A percentile compares a stretch with the other conserved stretches of the same genome.
Evolutionary conservation across 163 green algal genomes (phyloP).

Genomic region (Chloromonas sp.): DNA sequence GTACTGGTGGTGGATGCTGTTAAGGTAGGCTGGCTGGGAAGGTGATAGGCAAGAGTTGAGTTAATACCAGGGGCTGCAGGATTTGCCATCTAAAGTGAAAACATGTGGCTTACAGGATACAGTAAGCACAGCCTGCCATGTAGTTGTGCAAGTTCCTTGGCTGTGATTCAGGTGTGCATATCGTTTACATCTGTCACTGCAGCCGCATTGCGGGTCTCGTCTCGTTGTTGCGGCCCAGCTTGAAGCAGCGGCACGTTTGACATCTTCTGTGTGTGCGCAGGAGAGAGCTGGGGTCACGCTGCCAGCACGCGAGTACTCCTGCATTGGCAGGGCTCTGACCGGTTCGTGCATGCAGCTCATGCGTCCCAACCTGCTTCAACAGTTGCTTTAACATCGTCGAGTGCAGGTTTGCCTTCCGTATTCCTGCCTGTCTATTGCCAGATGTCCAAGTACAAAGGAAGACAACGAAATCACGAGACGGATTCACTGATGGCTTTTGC

Average conservation of each 20-base stretch:
- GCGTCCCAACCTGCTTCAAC: background rate
- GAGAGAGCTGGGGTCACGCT: constrained; percentile 76
- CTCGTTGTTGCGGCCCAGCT: background rate
- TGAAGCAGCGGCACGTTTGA: background rate
- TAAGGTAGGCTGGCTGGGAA: background rate
- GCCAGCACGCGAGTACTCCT: constrained; percentile 75
- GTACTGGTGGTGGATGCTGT: background rate
- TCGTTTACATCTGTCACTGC: background rate
- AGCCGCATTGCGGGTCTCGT: background rate
- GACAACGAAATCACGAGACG: too few relatives aligned
- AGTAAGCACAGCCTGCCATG: background rate
- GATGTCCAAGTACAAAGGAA: too few relatives aligned
- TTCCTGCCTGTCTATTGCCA: background rate
- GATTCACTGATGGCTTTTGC: background rate
- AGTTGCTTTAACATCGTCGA: too few relatives aligned
- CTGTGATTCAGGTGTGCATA: background rate
- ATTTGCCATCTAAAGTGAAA: too few relatives aligned
- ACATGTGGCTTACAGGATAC: background rate
- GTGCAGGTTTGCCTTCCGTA: background rate
- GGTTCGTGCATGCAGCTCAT: background rate
- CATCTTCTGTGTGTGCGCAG: background rate
- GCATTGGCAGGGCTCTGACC: constrained; percentile 57
- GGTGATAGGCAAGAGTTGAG: background rate
- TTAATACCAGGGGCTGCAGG: background rate
- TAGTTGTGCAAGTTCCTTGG: too few relatives aligned